Base-by-base conservation (phyloP, 2,329 filamentous ascomycete genomes). In the Paecilomyces sp. region DNA sequence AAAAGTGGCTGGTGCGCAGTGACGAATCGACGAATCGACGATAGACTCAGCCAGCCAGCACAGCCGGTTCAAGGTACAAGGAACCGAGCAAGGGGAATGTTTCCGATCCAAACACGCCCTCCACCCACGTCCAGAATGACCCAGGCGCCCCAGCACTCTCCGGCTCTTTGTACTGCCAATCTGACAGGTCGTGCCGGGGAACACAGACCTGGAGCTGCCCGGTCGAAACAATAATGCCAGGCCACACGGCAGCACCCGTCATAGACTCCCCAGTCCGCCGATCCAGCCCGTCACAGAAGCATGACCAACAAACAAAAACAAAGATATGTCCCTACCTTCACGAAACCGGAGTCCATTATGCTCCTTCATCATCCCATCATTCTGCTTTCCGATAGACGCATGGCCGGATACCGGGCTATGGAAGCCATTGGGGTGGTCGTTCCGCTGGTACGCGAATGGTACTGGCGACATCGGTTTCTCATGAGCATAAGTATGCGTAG, bases 311-410 rank as follows among this genome's bases (percentile, higher is more conserved):
- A 57, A 58, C 33, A 56, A 54, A 54, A 60, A 61, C 12, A 57
- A n/a, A 58, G 59, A 51, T 34, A 47, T 33, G 30, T 25, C 54
- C 68, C 60, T 68, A 74, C 71, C 68, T 63, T 72, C 70, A 55
- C 61, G 65, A 66, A 67, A 68, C 24, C 41, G 18, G 15, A 64
- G 53, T 47, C 54, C 62, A 50, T 60, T 62, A 54, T 65, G 62
- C 15, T 63, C 65, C 54, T 62, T 62, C 36, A 60, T 61, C 53
- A 61, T 56, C 34, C 62, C 58, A 56, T 58, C 65, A 60, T 61
- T 64, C 41, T 64, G 61, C 55, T 66, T 66, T 55, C 62, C 64
- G 28, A 60, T 60, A 18, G 62, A 62, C 57, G 64, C 63, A 59
- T 63, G 66, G 60, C 61, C 63, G 54, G 66, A 63, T 47, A 63